A percentile compares a stretch with the other conserved stretches of the same genome.
Conservation (phyloP, 2,329 filamentous ascomycete genomes). For the Metarhizium humberi region DNA sequence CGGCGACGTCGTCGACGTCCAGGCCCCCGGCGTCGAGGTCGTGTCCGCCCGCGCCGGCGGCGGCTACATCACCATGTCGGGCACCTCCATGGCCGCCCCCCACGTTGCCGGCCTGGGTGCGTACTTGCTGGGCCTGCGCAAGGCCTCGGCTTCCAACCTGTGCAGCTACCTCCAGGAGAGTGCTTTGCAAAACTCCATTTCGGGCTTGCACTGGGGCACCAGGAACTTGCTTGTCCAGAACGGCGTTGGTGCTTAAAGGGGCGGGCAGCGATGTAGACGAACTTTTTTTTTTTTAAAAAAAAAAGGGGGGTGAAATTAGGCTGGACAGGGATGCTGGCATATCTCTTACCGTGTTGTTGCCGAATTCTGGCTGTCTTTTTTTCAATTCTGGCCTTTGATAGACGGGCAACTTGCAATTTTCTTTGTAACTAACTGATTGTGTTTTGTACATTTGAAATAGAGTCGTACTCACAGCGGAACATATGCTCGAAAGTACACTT, state of each 20-base stretch:
- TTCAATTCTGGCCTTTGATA: too few relatives aligned
- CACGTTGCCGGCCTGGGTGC: constrained; percentile 32
- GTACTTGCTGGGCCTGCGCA: constrained; percentile 19
- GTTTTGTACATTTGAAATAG: too few relatives aligned
- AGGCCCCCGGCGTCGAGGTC: constrained; percentile 38
- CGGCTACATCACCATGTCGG: constrained; percentile 28
- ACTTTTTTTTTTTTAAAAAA: too few relatives aligned
- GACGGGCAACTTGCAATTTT: too few relatives aligned
- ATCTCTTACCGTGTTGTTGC: too few relatives aligned
- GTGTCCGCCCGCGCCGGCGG: constrained; percentile 36
- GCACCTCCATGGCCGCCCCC: constrained; percentile 35
- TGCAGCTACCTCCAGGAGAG: background rate
- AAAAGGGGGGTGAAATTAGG: too few relatives aligned
- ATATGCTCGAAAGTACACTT: too few relatives aligned
- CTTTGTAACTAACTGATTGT: too few relatives aligned
- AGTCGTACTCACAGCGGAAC: too few relatives aligned
- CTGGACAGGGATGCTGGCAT: too few relatives aligned
- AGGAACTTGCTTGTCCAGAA: constrained; percentile 1
- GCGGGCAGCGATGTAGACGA: too few relatives aligned
- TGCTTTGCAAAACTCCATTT: background rate
- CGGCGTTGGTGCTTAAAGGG: background rate
- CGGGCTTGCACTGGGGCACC: background rate
- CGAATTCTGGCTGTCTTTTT: too few relatives aligned
- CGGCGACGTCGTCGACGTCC: constrained; percentile 38
- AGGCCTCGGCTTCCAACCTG: background rate